phyloP scores from a whole-genome alignment of 176 grass and related monocot species.

The Oryza glumipatula region DNA sequence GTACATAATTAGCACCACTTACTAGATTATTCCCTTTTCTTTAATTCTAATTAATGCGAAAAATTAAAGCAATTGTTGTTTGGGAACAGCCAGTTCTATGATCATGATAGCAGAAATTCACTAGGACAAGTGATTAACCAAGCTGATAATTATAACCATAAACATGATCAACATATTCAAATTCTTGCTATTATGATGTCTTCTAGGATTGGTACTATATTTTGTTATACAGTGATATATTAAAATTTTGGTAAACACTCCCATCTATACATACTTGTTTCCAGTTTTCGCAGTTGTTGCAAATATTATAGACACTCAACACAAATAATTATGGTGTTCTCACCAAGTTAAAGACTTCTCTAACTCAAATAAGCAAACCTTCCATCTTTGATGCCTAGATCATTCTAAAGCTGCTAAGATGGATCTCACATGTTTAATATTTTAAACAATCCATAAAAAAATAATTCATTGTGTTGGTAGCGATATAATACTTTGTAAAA shows the following conservation, averaged over 20 bases:
- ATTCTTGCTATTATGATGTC: background rate
- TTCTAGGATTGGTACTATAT: background rate
- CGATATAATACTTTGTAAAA: background rate
- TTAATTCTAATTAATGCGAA: background rate
- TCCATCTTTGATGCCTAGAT: background rate
- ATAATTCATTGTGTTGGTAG: background rate
- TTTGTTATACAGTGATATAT: background rate
- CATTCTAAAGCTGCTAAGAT: background rate
- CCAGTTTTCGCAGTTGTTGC: background rate
- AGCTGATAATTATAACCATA: background rate
- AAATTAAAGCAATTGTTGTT: background rate
- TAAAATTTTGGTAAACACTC: background rate
- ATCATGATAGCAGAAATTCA: background rate
- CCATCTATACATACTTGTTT: background rate
- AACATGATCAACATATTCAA: background rate
- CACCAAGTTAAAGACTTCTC: background rate
- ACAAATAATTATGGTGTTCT: background rate
- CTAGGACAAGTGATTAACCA: background rate
- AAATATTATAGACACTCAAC: background rate
- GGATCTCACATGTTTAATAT: background rate
- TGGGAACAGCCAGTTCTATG: background rate
- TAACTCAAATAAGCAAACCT: background rate
- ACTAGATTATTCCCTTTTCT: background rate
- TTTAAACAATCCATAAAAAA: background rate
- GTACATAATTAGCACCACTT: slow-evolving; percentile 1